Base-by-base conservation (phyloP, 495 filamentous ascomycete species). In the Annulohypoxylon maeteangense region DNA sequence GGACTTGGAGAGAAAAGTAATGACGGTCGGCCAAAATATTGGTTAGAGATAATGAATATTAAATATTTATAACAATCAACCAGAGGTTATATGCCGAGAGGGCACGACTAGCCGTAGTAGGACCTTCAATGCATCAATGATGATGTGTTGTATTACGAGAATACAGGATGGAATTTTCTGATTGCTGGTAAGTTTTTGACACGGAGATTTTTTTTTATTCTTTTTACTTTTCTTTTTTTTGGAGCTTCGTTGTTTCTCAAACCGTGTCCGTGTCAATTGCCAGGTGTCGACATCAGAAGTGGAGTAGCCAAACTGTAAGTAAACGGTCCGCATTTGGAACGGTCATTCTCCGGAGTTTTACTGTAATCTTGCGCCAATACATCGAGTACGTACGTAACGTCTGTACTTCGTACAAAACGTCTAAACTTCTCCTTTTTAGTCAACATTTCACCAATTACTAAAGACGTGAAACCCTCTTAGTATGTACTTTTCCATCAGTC, bases 261-360 rank as follows among this genome's bases (percentile, higher is more conserved):
- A 12, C 16, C 55, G 29, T 20, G 36, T 14, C 58, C 58, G 23
- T 66, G 32, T 62, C 65, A 69, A 69, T 69, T 71, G 62, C 68
- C 57, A 71, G 62, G 68, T 71, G 68, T 71, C 68, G 68, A 62
- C 32, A 71, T 69, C 29, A 12, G 32, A 45, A 45, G 57, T 53
- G 59, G 38, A 45, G 22, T 7, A 32, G 0, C 16, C 1, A 66
- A 58, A 31, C 38, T n/a, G 8, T 42, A 18, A 4, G 4, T 44
- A 22, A 47, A 47, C 44, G 40, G 40, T 44, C 40, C 40, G 14
- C 40, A 44, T 8, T 0, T 20, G 16, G n/a, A 20, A 44, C 40
- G 40, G 40, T 44, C 12, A 44, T 44, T 44, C 2, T 44, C n/a
- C 20, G 40, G 40, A 16, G 40, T 18, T 44, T 44, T 44, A 38